Conservation (phyloP, 2,329 filamentous ascomycete genomes). For the Penicillium italicum region DNA sequence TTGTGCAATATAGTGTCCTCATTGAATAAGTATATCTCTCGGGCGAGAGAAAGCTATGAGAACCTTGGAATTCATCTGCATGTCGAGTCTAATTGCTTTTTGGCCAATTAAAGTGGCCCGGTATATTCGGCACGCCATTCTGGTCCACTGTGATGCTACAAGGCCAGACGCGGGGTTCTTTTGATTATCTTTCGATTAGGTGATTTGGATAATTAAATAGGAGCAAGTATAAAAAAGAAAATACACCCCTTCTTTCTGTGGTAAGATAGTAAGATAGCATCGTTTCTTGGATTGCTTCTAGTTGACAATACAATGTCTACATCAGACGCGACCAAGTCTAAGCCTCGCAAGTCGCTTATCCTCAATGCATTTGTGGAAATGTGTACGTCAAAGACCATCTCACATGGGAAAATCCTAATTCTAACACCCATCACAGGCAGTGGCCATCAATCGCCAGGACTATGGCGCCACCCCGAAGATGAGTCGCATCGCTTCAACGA, state of each 20-base stretch:
- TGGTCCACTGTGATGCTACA: slow-evolving; percentile 38
- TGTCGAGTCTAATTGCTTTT: background rate
- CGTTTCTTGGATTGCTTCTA: background rate
- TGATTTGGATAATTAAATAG: background rate
- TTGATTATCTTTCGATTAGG: background rate
- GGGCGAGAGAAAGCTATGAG: background rate
- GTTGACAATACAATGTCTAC: background rate
- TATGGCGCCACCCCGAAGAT: slow-evolving; percentile 64
- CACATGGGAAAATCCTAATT: background rate
- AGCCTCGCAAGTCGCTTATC: slow-evolving; percentile 46
- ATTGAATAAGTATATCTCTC: background rate
- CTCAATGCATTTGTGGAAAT: slow-evolving; percentile 53
- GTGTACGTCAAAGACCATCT: slow-evolving; percentile 31
- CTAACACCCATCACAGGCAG: slow-evolving; percentile 36
- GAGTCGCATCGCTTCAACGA: slow-evolving; percentile 60
- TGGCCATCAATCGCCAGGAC: slow-evolving; percentile 54
- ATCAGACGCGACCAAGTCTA: slow-evolving; percentile 26
- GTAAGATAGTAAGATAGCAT: background rate
- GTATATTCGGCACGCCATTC: slow-evolving; percentile 29
- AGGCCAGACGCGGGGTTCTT: slow-evolving; percentile 10
- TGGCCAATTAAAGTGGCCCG: slow-evolving; percentile 5
- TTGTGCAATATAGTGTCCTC: background rate
- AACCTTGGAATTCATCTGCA: background rate
- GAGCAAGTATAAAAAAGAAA: background rate
- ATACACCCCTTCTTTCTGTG: background rate